Evolutionary conservation across 2,329 filamentous ascomycete species (phyloP).

Genomic region (Hawksworthiomyces lignivorus): DNA sequence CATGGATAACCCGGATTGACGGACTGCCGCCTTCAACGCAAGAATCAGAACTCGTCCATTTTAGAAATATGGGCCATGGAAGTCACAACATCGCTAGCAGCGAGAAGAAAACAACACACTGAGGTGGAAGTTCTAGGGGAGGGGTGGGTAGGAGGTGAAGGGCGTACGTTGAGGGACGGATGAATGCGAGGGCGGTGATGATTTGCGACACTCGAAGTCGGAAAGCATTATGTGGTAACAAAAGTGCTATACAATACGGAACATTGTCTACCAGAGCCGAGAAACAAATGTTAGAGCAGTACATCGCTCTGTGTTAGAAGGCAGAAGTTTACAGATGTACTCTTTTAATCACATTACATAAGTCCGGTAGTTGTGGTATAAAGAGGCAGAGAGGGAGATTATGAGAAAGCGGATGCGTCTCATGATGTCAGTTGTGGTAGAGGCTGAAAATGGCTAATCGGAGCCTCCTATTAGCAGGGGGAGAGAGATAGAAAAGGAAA

Average conservation of each 20-base stretch:
- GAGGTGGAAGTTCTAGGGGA: neutral
- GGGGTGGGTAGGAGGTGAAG: neutral
- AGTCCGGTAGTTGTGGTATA: neutral
- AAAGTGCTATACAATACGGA: neutral
- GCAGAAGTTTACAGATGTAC: neutral
- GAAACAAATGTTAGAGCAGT: neutral
- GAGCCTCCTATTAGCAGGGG: no score
- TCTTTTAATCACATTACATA: neutral
- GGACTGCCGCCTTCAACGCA: constrained; percentile 5
- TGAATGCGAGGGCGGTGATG: neutral
- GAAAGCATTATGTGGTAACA: constrained; percentile 1
- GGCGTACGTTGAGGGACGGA: neutral
- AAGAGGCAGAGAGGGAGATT: neutral
- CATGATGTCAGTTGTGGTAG: constrained; percentile 3
- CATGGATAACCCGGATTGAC: constrained; percentile 8
- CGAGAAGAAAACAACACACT: neutral
- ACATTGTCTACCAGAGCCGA: neutral
- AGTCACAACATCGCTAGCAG: neutral
- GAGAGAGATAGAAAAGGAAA: neutral
- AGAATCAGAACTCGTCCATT: no score
- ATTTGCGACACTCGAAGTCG: constrained; percentile 8
- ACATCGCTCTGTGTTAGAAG: neutral
- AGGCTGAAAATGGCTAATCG: no score
- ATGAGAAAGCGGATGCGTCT: constrained; percentile 4
- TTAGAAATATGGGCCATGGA: no score